Evolutionary conservation across 1,284 basidiomycete genomes (phyloP).

Genomic region (Inonotus obliquus): DNA sequence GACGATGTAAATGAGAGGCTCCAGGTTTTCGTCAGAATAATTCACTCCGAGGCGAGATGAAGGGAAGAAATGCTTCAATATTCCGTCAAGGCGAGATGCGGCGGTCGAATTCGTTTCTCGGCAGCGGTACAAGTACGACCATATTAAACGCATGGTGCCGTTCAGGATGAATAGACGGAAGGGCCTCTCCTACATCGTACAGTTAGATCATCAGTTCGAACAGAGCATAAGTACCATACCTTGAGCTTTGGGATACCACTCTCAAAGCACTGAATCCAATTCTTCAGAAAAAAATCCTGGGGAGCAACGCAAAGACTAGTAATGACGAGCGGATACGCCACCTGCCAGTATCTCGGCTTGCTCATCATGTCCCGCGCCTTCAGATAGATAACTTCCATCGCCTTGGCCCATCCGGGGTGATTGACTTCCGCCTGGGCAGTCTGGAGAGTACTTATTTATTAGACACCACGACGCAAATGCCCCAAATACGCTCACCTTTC

Average conservation of each 20-base stretch:
- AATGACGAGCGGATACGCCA: constrained; percentile 83
- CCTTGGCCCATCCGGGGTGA: constrained; percentile 91
- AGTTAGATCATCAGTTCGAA: neutral
- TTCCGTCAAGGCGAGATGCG: constrained; percentile 70
- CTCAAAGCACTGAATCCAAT: constrained; percentile 78
- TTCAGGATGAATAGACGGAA: constrained; percentile 76
- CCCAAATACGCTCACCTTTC: constrained; percentile 52
- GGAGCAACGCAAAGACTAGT: constrained; percentile 86
- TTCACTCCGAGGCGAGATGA: constrained; percentile 57
- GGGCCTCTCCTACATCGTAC: constrained; percentile 64
- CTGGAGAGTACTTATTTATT: constrained; percentile 34
- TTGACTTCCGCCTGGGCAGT: constrained; percentile 96
- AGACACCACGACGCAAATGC: constrained; percentile 6
- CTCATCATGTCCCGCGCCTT: constrained; percentile 83
- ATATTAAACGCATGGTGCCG: constrained; percentile 79
- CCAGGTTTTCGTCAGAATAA: constrained; percentile 72
- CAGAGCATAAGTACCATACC: constrained; percentile 37
- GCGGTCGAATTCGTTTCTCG: constrained; percentile 80
- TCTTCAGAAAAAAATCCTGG: constrained; percentile 77
- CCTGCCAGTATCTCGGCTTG: constrained; percentile 89
- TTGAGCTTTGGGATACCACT: constrained; percentile 73
- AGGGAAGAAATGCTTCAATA: constrained; percentile 82
- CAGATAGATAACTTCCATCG: constrained; percentile 81
- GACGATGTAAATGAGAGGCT: constrained; percentile 74
- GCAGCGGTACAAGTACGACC: constrained; percentile 94